Evolutionary conservation across 495 filamentous ascomycete species (phyloP), one percentile per base, ranked within the genome.

Genomic region (Neurospora africana): DNA sequence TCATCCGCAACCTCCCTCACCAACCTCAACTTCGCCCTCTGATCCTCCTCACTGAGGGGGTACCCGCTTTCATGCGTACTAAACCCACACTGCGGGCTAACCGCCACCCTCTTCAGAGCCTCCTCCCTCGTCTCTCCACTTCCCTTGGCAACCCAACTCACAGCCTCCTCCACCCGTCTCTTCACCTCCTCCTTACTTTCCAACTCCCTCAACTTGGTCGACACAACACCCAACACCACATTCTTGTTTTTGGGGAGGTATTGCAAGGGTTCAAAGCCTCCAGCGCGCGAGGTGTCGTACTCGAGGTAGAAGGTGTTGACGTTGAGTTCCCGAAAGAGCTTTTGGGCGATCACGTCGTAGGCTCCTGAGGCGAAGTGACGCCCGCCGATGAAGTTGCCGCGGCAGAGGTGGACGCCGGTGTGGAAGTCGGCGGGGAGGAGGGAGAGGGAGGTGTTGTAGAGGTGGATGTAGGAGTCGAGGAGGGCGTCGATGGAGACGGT

Each of bases 221-320:
- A 91, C 70, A 94, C 87, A 36, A 91, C 87, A 23, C 92, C 91
- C 7, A 94, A 82, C 23, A 95, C 91, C 27, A 94, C 90, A 74
- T 90, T 89, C 83, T 92, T 93, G 82, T 90, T 81, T 72, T 84
- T 86, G 68, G 92, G 92, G 5, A 95, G 82, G 75, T 87, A 83
- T 81, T 86, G 88, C 61, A 94, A 86, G 19, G 92, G 91, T 82
- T 93, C 91, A 76, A 95, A 94, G 33, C 91, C 90, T 19, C 92
- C 92, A 13, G 90, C 86, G 5, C 92, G 87, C 35, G 85, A 84
- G 17, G 90, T 93, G 82, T 94, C 92, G 80, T 93, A 95, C 80
- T 94, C 92, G 70, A 95, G 88, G 78, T 93, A 94, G 82, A 91
- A 94, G 6, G 91, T 93, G 81, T 91, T 86, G 19, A 93, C 89